Evolutionary conservation across 352 stramenopile species (phyloP), one percentile per base, ranked within the genome.

Genomic region (Peronospora farinosa): DNA sequence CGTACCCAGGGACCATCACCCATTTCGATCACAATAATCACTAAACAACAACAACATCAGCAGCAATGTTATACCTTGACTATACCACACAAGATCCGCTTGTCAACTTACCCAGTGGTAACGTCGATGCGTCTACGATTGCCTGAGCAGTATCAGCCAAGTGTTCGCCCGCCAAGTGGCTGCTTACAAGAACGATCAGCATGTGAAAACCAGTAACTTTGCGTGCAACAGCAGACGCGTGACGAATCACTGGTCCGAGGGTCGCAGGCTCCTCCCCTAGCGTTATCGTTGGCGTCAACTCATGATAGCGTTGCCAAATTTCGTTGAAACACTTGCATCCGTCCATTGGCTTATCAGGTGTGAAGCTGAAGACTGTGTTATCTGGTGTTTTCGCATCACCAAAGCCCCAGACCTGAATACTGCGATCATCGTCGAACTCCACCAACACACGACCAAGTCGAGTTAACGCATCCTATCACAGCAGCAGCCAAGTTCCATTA

Each of bases 351-450:
- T 48, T 31, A 7, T 62, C 54, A 0, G 85, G 72, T 7, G 69
- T 63, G 47, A 86, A 86, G 40, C 74, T 86, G 32, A 62, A 60
- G 7, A 66, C 41, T 8, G 16, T 21, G 11, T 75, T 54, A 13
- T 62, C 60, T 9, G 68, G 66, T 0, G 75, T 88, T 5, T 47
- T 65, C 23, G 67, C 47, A 31, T 92, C 78, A 10, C 78, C 80
- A 56, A 91, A 91, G 0, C 73, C 78, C 32, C 64, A 88, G 15
- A 74, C 69, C 11, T 80, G 78, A 38, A 92, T 92, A 35, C 87
- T 72, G 31, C 83, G 79, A 47, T 92, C 81, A 45, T 92, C 81
- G 47, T 90, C 81, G 25, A 92, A 89, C 19, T 73, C 63, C 40
- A 83, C 78, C 3, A 92, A 55, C 13, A 84, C 77, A 16, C 66